Conservation (phyloP, 139 green algal species). For the Auxenochlorella pyrenoidosa region DNA sequence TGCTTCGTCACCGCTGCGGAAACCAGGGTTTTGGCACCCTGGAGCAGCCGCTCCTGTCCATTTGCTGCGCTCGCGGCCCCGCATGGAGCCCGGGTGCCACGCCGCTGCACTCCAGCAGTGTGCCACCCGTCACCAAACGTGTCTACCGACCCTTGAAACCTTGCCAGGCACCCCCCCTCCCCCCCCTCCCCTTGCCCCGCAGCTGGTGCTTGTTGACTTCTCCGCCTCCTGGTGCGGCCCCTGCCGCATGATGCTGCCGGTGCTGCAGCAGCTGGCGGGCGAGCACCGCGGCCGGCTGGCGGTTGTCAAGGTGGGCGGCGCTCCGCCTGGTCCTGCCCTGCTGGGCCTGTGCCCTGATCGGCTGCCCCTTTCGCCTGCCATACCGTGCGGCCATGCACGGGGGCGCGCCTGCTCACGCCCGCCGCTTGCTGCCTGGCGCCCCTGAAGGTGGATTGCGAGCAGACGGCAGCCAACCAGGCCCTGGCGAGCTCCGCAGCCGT, state of each 20-base stretch:
- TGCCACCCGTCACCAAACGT: too few relatives aligned
- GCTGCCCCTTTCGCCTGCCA: too few relatives aligned
- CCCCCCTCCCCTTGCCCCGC: background rate
- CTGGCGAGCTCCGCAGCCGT: slow-evolving; percentile 34
- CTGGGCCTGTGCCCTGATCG: too few relatives aligned
- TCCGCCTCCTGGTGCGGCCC: slow-evolving; percentile 55
- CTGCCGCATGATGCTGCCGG: slow-evolving; percentile 48
- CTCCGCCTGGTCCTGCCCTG: background rate
- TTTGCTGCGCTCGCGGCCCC: too few relatives aligned
- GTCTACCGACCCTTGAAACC: too few relatives aligned
- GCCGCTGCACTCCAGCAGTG: too few relatives aligned
- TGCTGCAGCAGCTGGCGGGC: slow-evolving; percentile 31
- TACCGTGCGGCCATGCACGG: too few relatives aligned
- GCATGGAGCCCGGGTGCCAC: too few relatives aligned
- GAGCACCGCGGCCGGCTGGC: slow-evolving; percentile 34
- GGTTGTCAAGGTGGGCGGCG: slow-evolving; percentile 35
- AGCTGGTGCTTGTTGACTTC: slow-evolving; percentile 56
- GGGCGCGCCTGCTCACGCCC: background rate
- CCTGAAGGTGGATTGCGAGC: slow-evolving; percentile 48
- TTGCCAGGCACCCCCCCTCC: too few relatives aligned
- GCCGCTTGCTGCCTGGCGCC: background rate
- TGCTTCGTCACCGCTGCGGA: too few relatives aligned
- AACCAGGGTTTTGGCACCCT: too few relatives aligned
- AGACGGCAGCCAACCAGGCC: slow-evolving; percentile 32
- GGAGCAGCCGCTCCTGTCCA: too few relatives aligned